Base-by-base conservation (phyloP, 768 basidiomycete genomes). In the Naganishia antarctica region DNA sequence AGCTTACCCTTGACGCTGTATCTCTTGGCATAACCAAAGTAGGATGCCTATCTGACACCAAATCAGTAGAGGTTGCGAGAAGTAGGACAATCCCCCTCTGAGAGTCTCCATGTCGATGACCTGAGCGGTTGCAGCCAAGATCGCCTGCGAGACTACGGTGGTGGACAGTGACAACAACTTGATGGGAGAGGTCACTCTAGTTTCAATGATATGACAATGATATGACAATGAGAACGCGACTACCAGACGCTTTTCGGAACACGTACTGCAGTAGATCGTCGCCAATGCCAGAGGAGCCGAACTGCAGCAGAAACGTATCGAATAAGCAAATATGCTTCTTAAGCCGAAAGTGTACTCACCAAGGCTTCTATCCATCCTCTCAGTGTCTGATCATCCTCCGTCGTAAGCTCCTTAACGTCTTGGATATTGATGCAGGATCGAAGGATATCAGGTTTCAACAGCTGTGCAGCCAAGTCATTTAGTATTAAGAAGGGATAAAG, bases 1-100 rank as follows among this genome's bases (percentile, higher is more conserved):
- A 6, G 4, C 78, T 66, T 50, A 78, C 78, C 77, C 74, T 25
- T 75, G 71, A 13, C 75, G 47, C 25, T 61, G 68, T 34, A 77
- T 72, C 64, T 80, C 78, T 9, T 45, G 58, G 18, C 71, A 70
- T 12, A 80, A 68, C 76, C 77, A 80, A 0, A 49, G 51, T 3
- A 79, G 49, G 26, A 79, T 74, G 1, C 79, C 79, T 0, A 74
- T 76, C 23, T 78, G 63, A 25, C 76, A 76, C 74, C 79, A 80
- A 65, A 76, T 78, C 8, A 80, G 68, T 1, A 80, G 67, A 13
- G 79, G 76, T 63, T 80, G 79, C 1, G 74, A 71, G 66, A 80
- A 80, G 67, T 79, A 80, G 1, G 76, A 78, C 8, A 80, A 66
- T 0, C 78, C 80, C 26, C 73, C 71, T 45, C 74, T 71, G 3